These are phyloP conservation scores for Hypomontagnella monticulosa DNA, from an alignment of 495 filamentous ascomycete genomes.

Conservation along the genomic window DNA sequence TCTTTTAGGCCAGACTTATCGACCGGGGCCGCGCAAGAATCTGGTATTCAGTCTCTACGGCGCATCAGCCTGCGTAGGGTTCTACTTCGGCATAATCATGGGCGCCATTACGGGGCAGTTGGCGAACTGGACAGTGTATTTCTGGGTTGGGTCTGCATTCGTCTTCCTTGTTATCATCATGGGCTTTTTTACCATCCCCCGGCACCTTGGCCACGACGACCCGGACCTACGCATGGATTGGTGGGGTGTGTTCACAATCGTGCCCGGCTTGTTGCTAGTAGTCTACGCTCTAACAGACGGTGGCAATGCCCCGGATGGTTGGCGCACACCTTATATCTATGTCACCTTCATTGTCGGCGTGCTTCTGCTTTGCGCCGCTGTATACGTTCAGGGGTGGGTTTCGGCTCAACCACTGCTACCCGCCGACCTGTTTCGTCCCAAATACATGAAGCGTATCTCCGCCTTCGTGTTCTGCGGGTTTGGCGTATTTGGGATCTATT, in stretches of 20 bases:
- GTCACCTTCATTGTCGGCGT: slow-evolving; percentile 68
- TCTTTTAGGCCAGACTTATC: slow-evolving; percentile 81
- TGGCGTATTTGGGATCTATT: slow-evolving; percentile 77
- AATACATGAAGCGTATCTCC: slow-evolving; percentile 74
- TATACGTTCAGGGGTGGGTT: slow-evolving; percentile 82
- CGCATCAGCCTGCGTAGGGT: slow-evolving; percentile 78
- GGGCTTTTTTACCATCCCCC: slow-evolving; percentile 73
- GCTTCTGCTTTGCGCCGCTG: slow-evolving; percentile 63
- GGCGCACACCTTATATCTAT: slow-evolving; percentile 77
- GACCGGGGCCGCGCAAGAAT: slow-evolving; percentile 88
- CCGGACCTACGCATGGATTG: slow-evolving; percentile 68
- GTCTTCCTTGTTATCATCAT: slow-evolving; percentile 56
- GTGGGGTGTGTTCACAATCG: slow-evolving; percentile 69
- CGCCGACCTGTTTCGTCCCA: slow-evolving; percentile 75
- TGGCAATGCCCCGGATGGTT: slow-evolving; percentile 72
- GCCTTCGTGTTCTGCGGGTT: slow-evolving; percentile 78
- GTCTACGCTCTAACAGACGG: slow-evolving; percentile 84
- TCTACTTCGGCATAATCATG: slow-evolving; percentile 84
- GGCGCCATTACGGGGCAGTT: slow-evolving; percentile 75
- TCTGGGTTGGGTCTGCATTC: slow-evolving; percentile 74
- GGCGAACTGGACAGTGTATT: slow-evolving; percentile 78
- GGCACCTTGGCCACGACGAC: slow-evolving; percentile 61
- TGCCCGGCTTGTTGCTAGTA: slow-evolving; percentile 73
- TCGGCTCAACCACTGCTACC: slow-evolving; percentile 78
- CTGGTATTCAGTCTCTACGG: slow-evolving; percentile 84